phyloP scores from a whole-genome alignment of 2,329 filamentous ascomycete genomes.

The Cadophora sp. region DNA sequence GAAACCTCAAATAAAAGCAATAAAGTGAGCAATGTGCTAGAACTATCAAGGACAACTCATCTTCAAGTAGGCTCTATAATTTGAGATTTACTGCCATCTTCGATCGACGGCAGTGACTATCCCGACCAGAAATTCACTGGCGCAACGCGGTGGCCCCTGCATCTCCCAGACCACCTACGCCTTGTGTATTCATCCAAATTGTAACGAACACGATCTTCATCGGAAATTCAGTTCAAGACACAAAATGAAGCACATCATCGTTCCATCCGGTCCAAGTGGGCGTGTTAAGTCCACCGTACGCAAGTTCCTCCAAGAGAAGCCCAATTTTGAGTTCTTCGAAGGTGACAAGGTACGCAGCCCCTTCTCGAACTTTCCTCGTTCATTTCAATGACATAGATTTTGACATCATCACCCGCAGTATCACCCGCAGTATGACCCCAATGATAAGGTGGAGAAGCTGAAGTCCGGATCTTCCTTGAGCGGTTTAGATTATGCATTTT shows the following conservation, averaged over 20 bases:
- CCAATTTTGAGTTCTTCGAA: not conserved
- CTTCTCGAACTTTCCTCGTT: not conserved
- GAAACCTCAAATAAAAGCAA: no score
- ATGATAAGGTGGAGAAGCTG: not conserved
- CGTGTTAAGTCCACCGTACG: not conserved
- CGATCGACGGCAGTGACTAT: no score
- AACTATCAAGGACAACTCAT: no score
- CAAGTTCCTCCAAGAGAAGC: not conserved
- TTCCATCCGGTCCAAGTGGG: not conserved
- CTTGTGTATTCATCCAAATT: no score
- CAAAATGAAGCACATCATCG: not conserved
- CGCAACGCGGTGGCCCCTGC: no score
- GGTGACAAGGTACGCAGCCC: not conserved
- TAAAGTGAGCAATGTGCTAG: no score
- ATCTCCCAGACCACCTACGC: no score
- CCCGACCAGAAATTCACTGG: no score
- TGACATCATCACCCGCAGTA: no score
- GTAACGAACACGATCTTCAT: no score
- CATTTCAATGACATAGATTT: not conserved
- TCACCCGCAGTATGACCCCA: not conserved
- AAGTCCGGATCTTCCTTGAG: not conserved
- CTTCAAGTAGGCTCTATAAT: no score
- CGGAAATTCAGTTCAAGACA: not conserved
- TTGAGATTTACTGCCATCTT: no score
- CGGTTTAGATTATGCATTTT: not conserved